phyloP scores from a whole-genome alignment of 108 stramenopile genomes.

The Skeletonema costatum region DNA sequence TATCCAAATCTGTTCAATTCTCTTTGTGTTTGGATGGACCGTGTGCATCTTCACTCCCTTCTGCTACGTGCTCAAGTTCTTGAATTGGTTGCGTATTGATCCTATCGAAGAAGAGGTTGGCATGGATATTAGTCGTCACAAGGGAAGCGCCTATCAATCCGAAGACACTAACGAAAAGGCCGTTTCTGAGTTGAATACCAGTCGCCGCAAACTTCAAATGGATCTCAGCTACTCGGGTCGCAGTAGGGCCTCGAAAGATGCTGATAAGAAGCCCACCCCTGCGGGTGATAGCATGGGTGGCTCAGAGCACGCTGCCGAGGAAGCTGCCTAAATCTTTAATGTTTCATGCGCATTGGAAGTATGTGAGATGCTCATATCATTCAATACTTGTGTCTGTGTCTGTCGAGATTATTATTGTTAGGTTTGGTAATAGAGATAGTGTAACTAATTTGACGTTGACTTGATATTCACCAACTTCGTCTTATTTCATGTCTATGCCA shows the following conservation, averaged over 20 bases:
- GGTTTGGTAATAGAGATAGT: neutral
- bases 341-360: neutral
- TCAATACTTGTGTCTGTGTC: too few species aligned
- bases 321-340: neutral
- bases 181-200: constrained; percentile 66
- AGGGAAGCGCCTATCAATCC: constrained; percentile 80
- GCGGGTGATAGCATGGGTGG: neutral
- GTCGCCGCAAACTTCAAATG: constrained; percentile 38
- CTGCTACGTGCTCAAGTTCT: constrained; percentile 67
- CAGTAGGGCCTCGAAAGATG: neutral
- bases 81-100: constrained; percentile 87
- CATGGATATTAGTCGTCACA: constrained; percentile 83
- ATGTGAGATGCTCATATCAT: too few species aligned
- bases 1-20: constrained; percentile 62
- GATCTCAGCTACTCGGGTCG: constrained; percentile 3
- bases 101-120: constrained; percentile 84
- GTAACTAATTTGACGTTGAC: too few species aligned
- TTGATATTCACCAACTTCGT: too few species aligned
- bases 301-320: neutral
- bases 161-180: constrained; percentile 60
- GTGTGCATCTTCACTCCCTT: constrained; percentile 72
- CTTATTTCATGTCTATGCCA: too few species aligned
- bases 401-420: neutral
- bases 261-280: neutral
- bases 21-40: constrained; percentile 87